Conservation (phyloP, 1,284 basidiomycete genomes). For the Cryptococcus deneoformans region DNA sequence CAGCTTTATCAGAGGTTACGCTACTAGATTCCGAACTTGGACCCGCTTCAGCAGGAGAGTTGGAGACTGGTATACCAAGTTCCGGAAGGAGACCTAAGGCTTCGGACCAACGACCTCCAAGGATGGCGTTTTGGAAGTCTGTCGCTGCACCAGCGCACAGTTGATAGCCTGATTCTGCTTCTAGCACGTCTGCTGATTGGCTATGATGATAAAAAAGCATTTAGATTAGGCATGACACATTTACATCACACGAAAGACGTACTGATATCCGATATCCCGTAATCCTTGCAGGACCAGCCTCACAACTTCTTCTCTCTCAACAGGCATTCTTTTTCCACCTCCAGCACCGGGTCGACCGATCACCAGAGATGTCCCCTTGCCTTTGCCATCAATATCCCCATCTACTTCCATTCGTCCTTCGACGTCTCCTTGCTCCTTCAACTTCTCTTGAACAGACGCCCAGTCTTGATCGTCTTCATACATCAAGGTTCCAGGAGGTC, state of each 20-base stretch:
- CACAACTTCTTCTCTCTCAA: constrained; percentile 88
- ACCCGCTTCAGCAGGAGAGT: constrained; percentile 1
- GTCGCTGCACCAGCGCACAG: constrained; percentile 77
- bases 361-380: constrained; percentile 1
- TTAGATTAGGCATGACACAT: neutral
- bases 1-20: constrained; percentile 24
- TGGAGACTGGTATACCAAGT: constrained; percentile 56
- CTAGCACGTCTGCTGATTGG: constrained; percentile 80
- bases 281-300: constrained; percentile 86
- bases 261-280: constrained; percentile 90
- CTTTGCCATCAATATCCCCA: constrained; percentile 1
- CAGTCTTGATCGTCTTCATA: constrained; percentile 44
- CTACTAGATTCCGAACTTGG: constrained; percentile 25
- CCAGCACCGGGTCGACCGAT: constrained; percentile 11
- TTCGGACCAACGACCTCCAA: constrained; percentile 79
- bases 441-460: constrained; percentile 13
- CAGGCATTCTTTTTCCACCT: constrained; percentile 38
- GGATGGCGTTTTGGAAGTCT: constrained; percentile 75
- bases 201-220: constrained; percentile 51
- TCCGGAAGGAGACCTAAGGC: constrained; percentile 69
- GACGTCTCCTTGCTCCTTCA: neutral
- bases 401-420: constrained; percentile 17
- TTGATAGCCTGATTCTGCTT: constrained; percentile 87
- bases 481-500: constrained; percentile 29
- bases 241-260: constrained; percentile 47